phyloP scores from a whole-genome alignment of 75 land plant genomes.

The Isoetes taiwanensis region DNA sequence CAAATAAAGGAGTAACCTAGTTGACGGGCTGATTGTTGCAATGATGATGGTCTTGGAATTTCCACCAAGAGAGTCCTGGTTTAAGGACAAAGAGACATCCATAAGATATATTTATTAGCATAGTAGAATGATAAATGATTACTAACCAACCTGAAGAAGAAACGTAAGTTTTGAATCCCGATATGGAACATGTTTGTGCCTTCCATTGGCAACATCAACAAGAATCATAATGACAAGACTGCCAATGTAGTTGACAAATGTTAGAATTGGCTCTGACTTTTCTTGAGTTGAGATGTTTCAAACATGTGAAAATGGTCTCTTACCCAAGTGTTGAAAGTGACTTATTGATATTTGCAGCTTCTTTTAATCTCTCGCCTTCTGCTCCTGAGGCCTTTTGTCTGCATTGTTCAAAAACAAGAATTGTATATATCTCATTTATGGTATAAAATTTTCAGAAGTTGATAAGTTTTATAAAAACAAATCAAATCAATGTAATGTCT shows the following conservation, averaged over 20 bases:
- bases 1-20: slow-evolving; percentile 10
- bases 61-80: slow-evolving; percentile 54
- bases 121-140: not conserved
- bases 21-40: slow-evolving; percentile 45
- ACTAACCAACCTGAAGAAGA: slow-evolving; percentile 34
- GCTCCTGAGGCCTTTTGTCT: slow-evolving; percentile 56
- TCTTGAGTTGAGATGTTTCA: too few relatives aligned
- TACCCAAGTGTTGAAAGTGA: slow-evolving; percentile 58
- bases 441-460: not conserved
- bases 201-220: slow-evolving; percentile 49
- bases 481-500: not conserved
- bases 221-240: slow-evolving; percentile 51
- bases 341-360: slow-evolving; percentile 53
- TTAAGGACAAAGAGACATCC: not conserved
- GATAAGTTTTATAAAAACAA: not conserved
- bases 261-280: too few relatives aligned
- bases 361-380: slow-evolving; percentile 48
- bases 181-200: slow-evolving; percentile 50
- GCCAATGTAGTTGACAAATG: not conserved
- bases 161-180: slow-evolving; percentile 57
- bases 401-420: not conserved
- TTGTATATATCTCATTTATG: not conserved
- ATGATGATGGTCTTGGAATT: slow-evolving; percentile 49
- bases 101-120: too few relatives aligned
- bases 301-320: not conserved